phyloP scores from a whole-genome alignment of 371 early-diverging fungal genomes.

The Gilbertella persicaria region DNA sequence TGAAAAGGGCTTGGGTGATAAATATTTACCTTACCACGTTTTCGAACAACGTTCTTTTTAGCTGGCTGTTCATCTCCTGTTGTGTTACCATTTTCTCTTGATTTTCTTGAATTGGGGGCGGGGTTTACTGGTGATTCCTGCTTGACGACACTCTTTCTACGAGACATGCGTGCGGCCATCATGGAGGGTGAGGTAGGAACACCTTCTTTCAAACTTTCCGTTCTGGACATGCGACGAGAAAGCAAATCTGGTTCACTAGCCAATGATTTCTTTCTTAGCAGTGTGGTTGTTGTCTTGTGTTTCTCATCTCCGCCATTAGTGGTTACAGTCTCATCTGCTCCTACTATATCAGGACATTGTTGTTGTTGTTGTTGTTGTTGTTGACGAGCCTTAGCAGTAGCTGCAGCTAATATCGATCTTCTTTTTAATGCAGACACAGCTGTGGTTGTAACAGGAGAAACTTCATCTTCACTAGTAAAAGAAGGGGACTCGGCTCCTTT shows the following conservation, averaged over 20 bases:
- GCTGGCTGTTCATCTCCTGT: background rate
- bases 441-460: background rate
- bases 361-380: constrained; percentile 17
- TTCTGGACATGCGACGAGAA: constrained; percentile 33
- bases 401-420: constrained; percentile 28
- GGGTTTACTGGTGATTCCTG: constrained; percentile 17
- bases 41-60: constrained; percentile 19
- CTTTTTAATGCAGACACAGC: constrained; percentile 18
- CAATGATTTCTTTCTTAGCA: constrained; percentile 19
- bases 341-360: constrained; percentile 9
- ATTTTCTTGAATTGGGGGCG: background rate
- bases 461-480: constrained; percentile 24
- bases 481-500: constrained; percentile 10
- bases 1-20: too few relatives aligned
- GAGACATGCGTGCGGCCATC: constrained; percentile 19
- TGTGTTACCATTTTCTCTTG: too few relatives aligned
- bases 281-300: constrained; percentile 8
- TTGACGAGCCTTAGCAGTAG: constrained; percentile 24
- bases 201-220: constrained; percentile 46
- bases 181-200: constrained; percentile 38
- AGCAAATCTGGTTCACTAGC: constrained; percentile 5
- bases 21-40: constrained; percentile 46
- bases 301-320: constrained; percentile 22
- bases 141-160: constrained; percentile 28
- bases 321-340: background rate